Conservation (phyloP, 768 basidiomycete species). For the Serpula lacrymans region DNA sequence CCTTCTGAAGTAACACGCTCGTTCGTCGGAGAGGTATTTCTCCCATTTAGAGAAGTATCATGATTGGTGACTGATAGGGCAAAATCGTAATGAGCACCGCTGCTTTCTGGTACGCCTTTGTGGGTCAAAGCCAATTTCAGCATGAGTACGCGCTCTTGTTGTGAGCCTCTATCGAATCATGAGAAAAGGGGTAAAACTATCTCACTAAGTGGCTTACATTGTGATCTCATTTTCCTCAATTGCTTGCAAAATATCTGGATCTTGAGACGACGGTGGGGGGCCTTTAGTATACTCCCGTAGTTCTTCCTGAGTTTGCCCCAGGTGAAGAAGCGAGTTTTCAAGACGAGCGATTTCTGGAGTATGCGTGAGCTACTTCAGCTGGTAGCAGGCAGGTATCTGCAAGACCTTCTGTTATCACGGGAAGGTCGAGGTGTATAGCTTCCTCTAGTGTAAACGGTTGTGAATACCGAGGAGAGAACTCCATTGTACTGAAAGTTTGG, state of each 20-base stretch:
- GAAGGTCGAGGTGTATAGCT: constrained; percentile 60
- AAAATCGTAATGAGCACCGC: constrained; percentile 47
- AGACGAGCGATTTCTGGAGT: constrained; percentile 70
- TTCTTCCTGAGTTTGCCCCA: constrained; percentile 58
- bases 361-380: constrained; percentile 4
- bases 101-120: constrained; percentile 44
- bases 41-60: too few relatives aligned
- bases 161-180: constrained; percentile 54
- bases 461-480: constrained; percentile 59
- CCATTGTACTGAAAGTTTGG: constrained; percentile 39
- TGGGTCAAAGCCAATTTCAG: constrained; percentile 61
- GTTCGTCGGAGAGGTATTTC: too few relatives aligned
- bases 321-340: constrained; percentile 62
- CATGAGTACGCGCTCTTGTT: constrained; percentile 72
- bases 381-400: background rate
- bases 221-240: constrained; percentile 69
- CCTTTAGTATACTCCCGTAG: constrained; percentile 45
- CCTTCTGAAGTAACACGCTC: too few relatives aligned
- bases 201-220: constrained; percentile 38
- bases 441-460: constrained; percentile 76
- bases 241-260: constrained; percentile 58
- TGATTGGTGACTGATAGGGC: too few relatives aligned
- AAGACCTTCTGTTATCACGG: constrained; percentile 69
- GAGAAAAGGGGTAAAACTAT: constrained; percentile 5
- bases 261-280: constrained; percentile 34